phyloP scores from a whole-genome alignment of 768 basidiomycete genomes.

The Kwoniella pini region DNA sequence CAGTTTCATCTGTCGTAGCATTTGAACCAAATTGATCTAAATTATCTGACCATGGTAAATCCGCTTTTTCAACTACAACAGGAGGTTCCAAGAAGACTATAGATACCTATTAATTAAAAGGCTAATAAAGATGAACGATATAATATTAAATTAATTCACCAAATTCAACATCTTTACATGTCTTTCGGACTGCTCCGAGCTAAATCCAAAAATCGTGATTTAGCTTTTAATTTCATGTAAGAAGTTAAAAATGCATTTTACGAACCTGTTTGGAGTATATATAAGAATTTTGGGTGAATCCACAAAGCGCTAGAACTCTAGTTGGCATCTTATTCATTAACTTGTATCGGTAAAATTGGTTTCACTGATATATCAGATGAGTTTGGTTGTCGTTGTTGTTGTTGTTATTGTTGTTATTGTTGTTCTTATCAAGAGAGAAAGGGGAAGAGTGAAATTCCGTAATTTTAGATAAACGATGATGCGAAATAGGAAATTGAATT shows the following conservation, averaged over 20 bases:
- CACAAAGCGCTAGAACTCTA: slow-evolving; percentile 48
- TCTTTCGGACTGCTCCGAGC: slow-evolving; percentile 50
- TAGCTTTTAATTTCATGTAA: too few species aligned
- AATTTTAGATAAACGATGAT: too few species aligned
- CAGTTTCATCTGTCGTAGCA: slow-evolving; percentile 42
- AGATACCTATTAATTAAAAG: not conserved
- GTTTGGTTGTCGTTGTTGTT: too few species aligned
- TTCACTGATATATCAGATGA: too few species aligned
- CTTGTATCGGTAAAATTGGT: too few species aligned
- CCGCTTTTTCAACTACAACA: slow-evolving; percentile 49
- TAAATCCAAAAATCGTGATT: slow-evolving; percentile 9
- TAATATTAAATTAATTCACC: slow-evolving; percentile 22
- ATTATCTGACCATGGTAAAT: slow-evolving; percentile 46
- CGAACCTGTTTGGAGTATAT: slow-evolving; percentile 51
- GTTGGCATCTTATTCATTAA: slow-evolving; percentile 13
- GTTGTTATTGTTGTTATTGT: too few species aligned
- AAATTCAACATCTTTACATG: slow-evolving; percentile 52
- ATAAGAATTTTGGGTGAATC: slow-evolving; percentile 51
- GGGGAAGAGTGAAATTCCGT: too few species aligned
- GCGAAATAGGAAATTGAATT: slow-evolving; percentile 1
- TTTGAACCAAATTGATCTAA: slow-evolving; percentile 47
- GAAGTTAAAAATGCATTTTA: too few species aligned
- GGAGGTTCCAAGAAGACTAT: slow-evolving; percentile 52
- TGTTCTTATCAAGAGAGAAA: too few species aligned
- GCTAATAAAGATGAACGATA: not conserved